A percentile compares a stretch with the other conserved stretches of the same genome.
Conservation (phyloP, 2,329 filamentous ascomycete species). For the Beauveria sp. region DNA sequence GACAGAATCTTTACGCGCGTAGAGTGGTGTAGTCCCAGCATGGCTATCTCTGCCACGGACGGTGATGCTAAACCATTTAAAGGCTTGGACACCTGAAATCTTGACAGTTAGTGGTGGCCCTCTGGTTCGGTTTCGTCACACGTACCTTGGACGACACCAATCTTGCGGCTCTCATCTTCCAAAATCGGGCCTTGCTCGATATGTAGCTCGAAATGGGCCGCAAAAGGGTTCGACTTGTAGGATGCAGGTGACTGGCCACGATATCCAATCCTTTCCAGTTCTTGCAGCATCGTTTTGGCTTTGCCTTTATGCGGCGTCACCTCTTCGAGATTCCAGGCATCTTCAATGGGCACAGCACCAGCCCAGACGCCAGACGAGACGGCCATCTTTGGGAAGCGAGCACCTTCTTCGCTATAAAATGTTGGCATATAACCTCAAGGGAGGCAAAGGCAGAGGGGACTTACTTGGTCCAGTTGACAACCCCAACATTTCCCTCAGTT, state of each 20-base stretch:
- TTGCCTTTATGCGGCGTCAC: slow-evolving; percentile 20
- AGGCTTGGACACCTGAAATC: slow-evolving; percentile 19
- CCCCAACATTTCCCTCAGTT: slow-evolving; percentile 63
- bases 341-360: slow-evolving; percentile 53
- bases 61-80: slow-evolving; percentile 24
- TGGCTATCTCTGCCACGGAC: slow-evolving; percentile 24
- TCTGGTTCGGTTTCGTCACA: background rate
- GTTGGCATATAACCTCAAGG: background rate
- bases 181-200: slow-evolving; percentile 79
- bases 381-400: slow-evolving; percentile 70
- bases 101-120: background rate
- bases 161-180: slow-evolving; percentile 32
- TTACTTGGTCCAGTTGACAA: slow-evolving; percentile 72
- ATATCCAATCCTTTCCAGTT: slow-evolving; percentile 63
- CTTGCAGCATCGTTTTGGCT: slow-evolving; percentile 21
- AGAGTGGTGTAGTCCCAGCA: slow-evolving; percentile 25
- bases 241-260: slow-evolving; percentile 27
- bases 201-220: slow-evolving; percentile 75
- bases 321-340: slow-evolving; percentile 59
- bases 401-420: slow-evolving; percentile 62
- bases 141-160: slow-evolving; percentile 25
- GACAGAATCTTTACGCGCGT: slow-evolving; percentile 25
- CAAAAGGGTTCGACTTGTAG: slow-evolving; percentile 44
- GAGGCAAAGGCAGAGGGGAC: slow-evolving; percentile 4
- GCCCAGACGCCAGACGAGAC: slow-evolving; percentile 74